Percentiles rank a stretch among this genome's conserved stretches.
phyloP scores from a whole-genome alignment of 148 eudicot genomes.

The Fagopyrum tataricum region DNA sequence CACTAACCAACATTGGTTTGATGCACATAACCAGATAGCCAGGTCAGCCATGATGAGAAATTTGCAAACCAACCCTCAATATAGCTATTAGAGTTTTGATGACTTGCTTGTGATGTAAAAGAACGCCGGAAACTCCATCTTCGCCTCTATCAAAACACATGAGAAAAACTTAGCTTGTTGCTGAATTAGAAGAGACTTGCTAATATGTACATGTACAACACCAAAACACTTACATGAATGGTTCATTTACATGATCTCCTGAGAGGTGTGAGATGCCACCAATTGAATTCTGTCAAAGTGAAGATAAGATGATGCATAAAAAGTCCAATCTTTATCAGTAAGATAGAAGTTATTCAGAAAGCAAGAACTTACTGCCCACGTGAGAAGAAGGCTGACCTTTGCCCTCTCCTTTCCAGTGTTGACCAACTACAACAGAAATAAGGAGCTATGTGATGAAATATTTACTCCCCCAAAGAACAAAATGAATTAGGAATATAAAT shows the following conservation, averaged over 20 bases:
- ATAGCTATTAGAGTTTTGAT: slow-evolving; percentile 31
- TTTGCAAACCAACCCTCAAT: slow-evolving; percentile 31
- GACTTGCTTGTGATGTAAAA: slow-evolving; percentile 94
- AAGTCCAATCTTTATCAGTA: background rate
- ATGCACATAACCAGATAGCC: background rate
- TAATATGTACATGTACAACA: background rate
- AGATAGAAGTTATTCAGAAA: background rate
- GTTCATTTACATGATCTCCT: slow-evolving; percentile 95
- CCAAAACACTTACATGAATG: slow-evolving; percentile 57
- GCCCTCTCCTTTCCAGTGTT: slow-evolving; percentile 97
- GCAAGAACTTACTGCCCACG: slow-evolving; percentile 87
- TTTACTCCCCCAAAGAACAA: background rate
- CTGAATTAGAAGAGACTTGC: background rate
- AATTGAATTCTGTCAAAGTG: slow-evolving; percentile 67
- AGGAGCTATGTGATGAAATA: background rate
- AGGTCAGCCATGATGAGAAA: background rate
- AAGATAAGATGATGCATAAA: slow-evolving; percentile 6
- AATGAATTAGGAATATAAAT: background rate
- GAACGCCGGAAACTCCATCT: slow-evolving; percentile 94
- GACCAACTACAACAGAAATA: slow-evolving; percentile 58
- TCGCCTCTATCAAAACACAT: slow-evolving; percentile 43
- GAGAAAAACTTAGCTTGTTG: background rate
- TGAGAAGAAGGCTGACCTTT: slow-evolving; percentile 87
- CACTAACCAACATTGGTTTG: background rate
- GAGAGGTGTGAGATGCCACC: slow-evolving; percentile 90